Evolutionary conservation across 2,329 filamentous ascomycete species (phyloP).

Genomic region (Trichophyton rubrum): DNA sequence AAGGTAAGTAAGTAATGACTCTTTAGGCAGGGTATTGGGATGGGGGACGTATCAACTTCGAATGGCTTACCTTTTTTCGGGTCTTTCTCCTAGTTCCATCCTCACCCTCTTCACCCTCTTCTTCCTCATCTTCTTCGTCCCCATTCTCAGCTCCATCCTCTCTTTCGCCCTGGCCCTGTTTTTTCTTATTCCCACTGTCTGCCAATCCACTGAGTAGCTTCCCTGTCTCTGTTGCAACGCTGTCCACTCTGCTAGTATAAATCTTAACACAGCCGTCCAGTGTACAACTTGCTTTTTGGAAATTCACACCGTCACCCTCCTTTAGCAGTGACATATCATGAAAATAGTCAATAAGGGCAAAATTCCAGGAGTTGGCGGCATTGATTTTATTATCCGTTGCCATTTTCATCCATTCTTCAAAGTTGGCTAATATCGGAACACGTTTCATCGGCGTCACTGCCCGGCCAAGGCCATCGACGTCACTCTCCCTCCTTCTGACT

Average conservation of each 20-base stretch:
- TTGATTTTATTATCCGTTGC: conserved; percentile 99
- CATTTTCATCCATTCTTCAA: conserved; percentile 99
- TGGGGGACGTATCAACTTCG: neutral
- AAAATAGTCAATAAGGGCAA: conserved; percentile 99
- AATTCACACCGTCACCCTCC: conserved; percentile 94
- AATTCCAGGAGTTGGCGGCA: conserved; percentile 96
- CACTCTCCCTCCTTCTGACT: conserved; percentile 26
- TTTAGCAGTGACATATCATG: conserved; percentile 97
- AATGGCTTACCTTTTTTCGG: conserved; percentile 54
- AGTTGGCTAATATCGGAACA: conserved; percentile 90
- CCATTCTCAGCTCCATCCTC: conserved; percentile 52
- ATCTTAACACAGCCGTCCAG: conserved; percentile 98
- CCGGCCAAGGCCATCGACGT: conserved; percentile 52
- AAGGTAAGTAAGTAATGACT: neutral
- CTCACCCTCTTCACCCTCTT: conserved; percentile 10
- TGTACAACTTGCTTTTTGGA: conserved; percentile 95
- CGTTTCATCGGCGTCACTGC: conserved; percentile 92
- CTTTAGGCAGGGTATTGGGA: too few species aligned
- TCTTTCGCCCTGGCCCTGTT: conserved; percentile 48
- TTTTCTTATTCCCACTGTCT: conserved; percentile 58
- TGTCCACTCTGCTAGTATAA: conserved; percentile 96
- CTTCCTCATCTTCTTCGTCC: conserved; percentile 40
- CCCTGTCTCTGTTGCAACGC: conserved; percentile 92
- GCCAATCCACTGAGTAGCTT: conserved; percentile 88
- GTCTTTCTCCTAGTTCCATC: conserved; percentile 39